Evolutionary conservation across 768 basidiomycete genomes (phyloP).

Genomic region (Clathrus columnatus): DNA sequence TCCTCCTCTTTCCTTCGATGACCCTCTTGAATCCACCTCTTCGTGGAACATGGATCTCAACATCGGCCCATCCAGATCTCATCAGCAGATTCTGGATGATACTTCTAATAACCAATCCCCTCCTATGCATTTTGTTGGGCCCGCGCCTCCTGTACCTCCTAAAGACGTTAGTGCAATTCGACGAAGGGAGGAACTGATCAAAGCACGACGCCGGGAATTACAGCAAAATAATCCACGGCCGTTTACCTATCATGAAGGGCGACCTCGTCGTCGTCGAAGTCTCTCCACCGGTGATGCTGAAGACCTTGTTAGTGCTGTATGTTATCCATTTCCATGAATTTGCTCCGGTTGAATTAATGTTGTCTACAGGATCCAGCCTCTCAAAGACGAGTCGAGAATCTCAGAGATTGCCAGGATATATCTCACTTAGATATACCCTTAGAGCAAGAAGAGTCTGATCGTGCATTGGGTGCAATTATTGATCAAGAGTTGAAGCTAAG

Average conservation of each 20-base stretch:
- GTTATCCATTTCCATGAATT: constrained; percentile 17
- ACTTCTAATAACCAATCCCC: background rate
- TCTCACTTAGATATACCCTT: constrained; percentile 30
- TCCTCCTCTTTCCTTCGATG: constrained; percentile 6
- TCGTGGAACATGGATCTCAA: background rate
- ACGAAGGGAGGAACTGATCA: constrained; percentile 8
- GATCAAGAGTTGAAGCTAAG: constrained; percentile 55
- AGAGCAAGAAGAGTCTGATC: constrained; percentile 35
- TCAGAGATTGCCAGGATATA: constrained; percentile 24
- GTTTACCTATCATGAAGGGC: constrained; percentile 18
- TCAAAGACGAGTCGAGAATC: constrained; percentile 10
- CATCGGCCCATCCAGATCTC: background rate
- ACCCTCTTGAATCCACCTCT: background rate
- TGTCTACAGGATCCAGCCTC: constrained; percentile 3
- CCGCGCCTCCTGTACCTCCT: constrained; percentile 6
- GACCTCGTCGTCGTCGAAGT: constrained; percentile 54
- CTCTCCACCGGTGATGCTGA: constrained; percentile 73
- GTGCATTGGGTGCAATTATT: constrained; percentile 58
- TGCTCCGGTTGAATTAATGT: background rate
- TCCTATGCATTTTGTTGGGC: background rate
- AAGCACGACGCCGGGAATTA: constrained; percentile 3
- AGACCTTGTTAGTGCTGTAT: constrained; percentile 22
- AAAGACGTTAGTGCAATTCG: constrained; percentile 7
- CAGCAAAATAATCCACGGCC: background rate
- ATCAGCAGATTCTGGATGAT: background rate